Evolutionary conservation across 2,329 filamentous ascomycete species (phyloP).

Genomic region (Colletotrichum spaethianum): DNA sequence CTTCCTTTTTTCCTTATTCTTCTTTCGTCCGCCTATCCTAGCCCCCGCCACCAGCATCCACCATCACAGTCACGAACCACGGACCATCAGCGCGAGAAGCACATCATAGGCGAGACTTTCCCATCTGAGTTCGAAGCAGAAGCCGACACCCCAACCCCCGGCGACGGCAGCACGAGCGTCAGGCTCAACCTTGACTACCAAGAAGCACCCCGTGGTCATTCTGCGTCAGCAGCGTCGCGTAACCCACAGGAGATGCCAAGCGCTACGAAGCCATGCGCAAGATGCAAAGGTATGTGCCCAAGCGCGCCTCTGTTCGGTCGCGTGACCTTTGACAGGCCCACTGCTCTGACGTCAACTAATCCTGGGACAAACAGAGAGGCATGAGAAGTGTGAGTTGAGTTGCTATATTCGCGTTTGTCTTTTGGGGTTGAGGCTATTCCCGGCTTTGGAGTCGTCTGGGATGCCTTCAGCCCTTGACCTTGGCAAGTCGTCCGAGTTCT

Average conservation of each 20-base stretch:
- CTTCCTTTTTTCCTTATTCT: slow-evolving; percentile 13
- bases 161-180: background rate
- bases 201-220: slow-evolving; percentile 4
- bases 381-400: slow-evolving; percentile 45
- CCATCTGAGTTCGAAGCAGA: background rate
- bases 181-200: background rate
- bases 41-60: slow-evolving; percentile 9
- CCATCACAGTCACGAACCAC: background rate
- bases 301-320: background rate
- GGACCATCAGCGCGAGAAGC: background rate
- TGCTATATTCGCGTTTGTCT: background rate
- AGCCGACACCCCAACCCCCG: background rate
- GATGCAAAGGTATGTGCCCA: slow-evolving; percentile 45
- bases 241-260: slow-evolving; percentile 43
- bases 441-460: background rate
- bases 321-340: slow-evolving; percentile 1
- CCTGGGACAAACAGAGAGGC: slow-evolving; percentile 41
- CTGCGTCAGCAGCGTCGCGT: slow-evolving; percentile 22
- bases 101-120: slow-evolving; percentile 21
- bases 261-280: slow-evolving; percentile 44
- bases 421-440: background rate
- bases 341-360: slow-evolving; percentile 22
- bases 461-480: background rate
- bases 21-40: slow-evolving; percentile 19
- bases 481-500: background rate